Evolutionary conservation across 768 basidiomycete genomes (phyloP), one percentile per base, ranked within the genome.

Genomic region (Cantharellus anzutake): DNA sequence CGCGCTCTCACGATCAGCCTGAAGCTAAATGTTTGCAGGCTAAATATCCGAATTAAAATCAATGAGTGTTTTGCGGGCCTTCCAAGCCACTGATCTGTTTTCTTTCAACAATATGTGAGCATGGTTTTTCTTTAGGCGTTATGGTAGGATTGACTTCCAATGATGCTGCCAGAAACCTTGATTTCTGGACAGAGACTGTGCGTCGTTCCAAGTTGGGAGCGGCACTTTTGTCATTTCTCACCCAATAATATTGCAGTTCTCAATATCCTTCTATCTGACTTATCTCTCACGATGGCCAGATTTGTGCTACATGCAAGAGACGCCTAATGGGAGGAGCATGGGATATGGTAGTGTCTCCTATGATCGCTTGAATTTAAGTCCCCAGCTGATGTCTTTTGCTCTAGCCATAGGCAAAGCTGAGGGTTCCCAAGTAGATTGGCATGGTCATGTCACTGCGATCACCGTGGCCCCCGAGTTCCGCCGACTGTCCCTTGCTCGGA

Each of bases 161-260:
- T 42, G 37, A 5, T 5, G 5, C 7, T 11, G 56, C 1, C 70
- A 91, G 89, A 62, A 98, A 99, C 71, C 73, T 94, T 67, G 94
- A 98, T 70, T 75, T 92, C 51, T 97, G 90, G 90, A 97, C 96
- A 51, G 94, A 98, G 72, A 98, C 96, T 29, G 93, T 91, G 65
- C 67, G 82, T 72, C 7, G 4, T 35, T 4, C n/a, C 50, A 41
- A 37, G 40, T 11, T 40, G 2, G 44, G 7, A 14, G 44, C 16
- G 14, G 56, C 41, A 5, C 7, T 40, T 41, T 7, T 48, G 5
- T 2, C 42, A n/a, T 29, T 44, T 5, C 7, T 29, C 20, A 29
- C 20, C 20, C 20, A 29, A 29, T 14, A 34, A 63, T 4, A 11
- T 44, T 40, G 11, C 64, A 93, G 87, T 97, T 92, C 70, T 83